A percentile compares a stretch with the other conserved stretches of the same genome.
Conservation (phyloP, 2,329 filamentous ascomycete species). For the Trichothecium roseum region DNA sequence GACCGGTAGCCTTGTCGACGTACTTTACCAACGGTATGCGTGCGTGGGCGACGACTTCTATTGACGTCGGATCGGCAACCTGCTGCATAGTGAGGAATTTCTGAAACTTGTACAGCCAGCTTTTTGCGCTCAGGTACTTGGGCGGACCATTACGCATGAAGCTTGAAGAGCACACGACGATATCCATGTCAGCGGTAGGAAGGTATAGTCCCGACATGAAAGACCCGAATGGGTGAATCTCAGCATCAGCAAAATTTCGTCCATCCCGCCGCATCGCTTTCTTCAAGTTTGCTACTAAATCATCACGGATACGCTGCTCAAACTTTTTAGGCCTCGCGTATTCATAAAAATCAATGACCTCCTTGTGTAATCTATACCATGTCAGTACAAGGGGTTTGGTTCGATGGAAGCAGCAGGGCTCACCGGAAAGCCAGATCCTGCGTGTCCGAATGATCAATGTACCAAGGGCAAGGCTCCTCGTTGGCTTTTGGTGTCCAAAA, state of each 20-base stretch:
- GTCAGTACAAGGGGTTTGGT: not conserved
- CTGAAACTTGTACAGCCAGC: slow-evolving; percentile 52
- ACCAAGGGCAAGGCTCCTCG: slow-evolving; percentile 53
- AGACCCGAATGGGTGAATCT: slow-evolving; percentile 77
- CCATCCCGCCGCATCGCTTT: slow-evolving; percentile 40
- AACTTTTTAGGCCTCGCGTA: slow-evolving; percentile 69
- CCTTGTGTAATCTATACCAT: slow-evolving; percentile 65
- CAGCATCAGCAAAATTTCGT: slow-evolving; percentile 45
- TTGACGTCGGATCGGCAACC: slow-evolving; percentile 46
- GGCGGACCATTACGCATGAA: slow-evolving; percentile 44
- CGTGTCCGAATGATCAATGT: slow-evolving; percentile 42
- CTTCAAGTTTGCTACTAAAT: slow-evolving; percentile 62
- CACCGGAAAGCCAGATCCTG: slow-evolving; percentile 47
- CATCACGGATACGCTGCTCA: slow-evolving; percentile 64
- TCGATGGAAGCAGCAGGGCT: slow-evolving; percentile 11
- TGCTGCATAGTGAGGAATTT: slow-evolving; percentile 43
- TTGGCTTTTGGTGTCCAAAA: slow-evolving; percentile 38
- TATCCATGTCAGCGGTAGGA: slow-evolving; percentile 79
- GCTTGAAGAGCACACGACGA: slow-evolving; percentile 60
- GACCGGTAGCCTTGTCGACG: slow-evolving; percentile 62
- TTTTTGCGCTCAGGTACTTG: slow-evolving; percentile 37
- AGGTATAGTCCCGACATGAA: slow-evolving; percentile 72
- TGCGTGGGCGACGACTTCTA: slow-evolving; percentile 62
- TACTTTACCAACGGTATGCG: slow-evolving; percentile 92
- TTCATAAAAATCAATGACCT: slow-evolving; percentile 81